Percentiles rank a stretch among this genome's conserved stretches.
phyloP scores from a whole-genome alignment of 1,284 basidiomycete genomes.

The Ceratobasidium sp. region DNA sequence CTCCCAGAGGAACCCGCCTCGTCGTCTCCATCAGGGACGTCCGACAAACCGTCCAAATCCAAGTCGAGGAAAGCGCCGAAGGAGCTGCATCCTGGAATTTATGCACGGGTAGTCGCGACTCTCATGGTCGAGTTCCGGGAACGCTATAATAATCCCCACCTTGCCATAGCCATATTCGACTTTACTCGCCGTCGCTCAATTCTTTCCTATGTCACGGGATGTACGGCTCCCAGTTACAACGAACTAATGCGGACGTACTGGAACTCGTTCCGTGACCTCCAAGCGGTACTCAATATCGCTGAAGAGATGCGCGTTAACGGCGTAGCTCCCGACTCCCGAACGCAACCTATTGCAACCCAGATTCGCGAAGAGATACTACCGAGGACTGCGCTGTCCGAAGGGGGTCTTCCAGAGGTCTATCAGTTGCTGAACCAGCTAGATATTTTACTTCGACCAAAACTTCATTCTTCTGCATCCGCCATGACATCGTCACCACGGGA shows the following conservation, averaged over 20 bases:
- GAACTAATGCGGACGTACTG: slow-evolving; percentile 83
- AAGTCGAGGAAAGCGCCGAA: slow-evolving; percentile 45
- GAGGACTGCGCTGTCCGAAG: neutral
- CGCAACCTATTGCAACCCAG: slow-evolving; percentile 52
- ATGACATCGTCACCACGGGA: too few species aligned
- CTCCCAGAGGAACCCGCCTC: slow-evolving; percentile 50
- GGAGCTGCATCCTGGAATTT: slow-evolving; percentile 57
- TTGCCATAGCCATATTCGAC: slow-evolving; percentile 84
- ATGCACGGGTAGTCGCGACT: slow-evolving; percentile 76
- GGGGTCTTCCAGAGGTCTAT: neutral
- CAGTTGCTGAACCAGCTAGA: slow-evolving; percentile 1
- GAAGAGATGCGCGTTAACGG: slow-evolving; percentile 86
- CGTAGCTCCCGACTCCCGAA: slow-evolving; percentile 70
- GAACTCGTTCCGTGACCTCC: slow-evolving; percentile 81
- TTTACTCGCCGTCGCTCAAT: slow-evolving; percentile 77
- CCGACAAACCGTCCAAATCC: slow-evolving; percentile 1
- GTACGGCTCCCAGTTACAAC: slow-evolving; percentile 85
- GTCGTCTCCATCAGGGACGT: slow-evolving; percentile 44
- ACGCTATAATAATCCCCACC: slow-evolving; percentile 79
- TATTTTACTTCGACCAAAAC: too few species aligned
- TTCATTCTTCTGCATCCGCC: too few species aligned
- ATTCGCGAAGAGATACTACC: neutral
- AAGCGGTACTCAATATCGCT: slow-evolving; percentile 74
- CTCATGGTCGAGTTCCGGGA: slow-evolving; percentile 80
- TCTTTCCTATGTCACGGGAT: slow-evolving; percentile 85